These are phyloP conservation scores for Cudoniella acicularis DNA, from an alignment of 495 filamentous ascomycete species.

Conservation along the genomic window DNA sequence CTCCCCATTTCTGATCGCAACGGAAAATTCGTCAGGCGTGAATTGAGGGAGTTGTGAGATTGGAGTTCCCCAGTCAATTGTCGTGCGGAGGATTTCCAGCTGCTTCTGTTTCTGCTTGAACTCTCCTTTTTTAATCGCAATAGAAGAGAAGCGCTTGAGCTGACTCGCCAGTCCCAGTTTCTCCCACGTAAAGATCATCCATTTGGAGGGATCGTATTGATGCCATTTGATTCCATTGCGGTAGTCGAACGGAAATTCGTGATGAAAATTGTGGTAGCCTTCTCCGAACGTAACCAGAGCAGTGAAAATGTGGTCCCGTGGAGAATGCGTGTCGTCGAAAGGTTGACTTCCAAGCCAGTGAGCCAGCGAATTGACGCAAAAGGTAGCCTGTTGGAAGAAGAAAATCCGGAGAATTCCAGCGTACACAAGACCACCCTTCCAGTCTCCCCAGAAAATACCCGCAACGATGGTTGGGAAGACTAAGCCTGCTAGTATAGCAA, in stretches of 20 bases:
- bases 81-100: constrained; percentile 90
- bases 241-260: constrained; percentile 99
- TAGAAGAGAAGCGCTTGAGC: constrained; percentile 94
- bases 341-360: constrained; percentile 99
- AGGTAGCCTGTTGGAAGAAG: constrained; percentile 98
- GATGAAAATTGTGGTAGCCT: constrained; percentile 99
- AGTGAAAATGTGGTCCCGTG: constrained; percentile 93
- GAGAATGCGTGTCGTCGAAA: constrained; percentile 98
- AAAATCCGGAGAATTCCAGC: constrained; percentile 94
- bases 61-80: constrained; percentile 92
- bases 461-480: constrained; percentile 78
- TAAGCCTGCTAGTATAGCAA: constrained; percentile 82
- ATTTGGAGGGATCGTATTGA: constrained; percentile 99
- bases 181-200: constrained; percentile 93
- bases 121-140: constrained; percentile 98
- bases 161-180: constrained; percentile 90
- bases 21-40: constrained; percentile 92
- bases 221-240: constrained; percentile 97
- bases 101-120: constrained; percentile 98
- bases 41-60: constrained; percentile 92
- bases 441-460: constrained; percentile 89
- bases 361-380: constrained; percentile 98
- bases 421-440: constrained; percentile 87
- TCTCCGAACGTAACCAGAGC: constrained; percentile 94
- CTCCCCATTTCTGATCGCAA: constrained; percentile 82